These are phyloP conservation scores for Dryadomyces quercus-mongolicae DNA, from an alignment of 2,329 filamentous ascomycete genomes.

Conservation along the genomic window DNA sequence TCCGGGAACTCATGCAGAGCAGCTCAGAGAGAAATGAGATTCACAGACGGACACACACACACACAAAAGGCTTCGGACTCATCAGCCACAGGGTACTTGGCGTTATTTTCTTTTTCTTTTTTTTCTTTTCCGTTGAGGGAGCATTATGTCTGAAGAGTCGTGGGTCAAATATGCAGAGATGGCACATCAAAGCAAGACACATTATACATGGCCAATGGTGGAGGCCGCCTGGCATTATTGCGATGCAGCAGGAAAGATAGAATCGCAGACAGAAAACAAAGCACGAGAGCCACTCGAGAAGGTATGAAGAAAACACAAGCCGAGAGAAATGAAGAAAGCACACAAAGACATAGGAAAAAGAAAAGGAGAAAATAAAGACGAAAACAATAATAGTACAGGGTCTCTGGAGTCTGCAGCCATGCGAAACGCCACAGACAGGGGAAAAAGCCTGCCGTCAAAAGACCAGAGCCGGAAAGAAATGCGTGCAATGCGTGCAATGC, in stretches of 20 bases:
- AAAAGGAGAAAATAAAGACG: background rate
- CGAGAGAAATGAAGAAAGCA: background rate
- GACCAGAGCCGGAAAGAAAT: background rate
- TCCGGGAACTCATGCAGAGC: slow-evolving; percentile 5
- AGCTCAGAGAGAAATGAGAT: background rate
- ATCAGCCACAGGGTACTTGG: too few relatives aligned
- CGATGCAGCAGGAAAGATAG: slow-evolving; percentile 3
- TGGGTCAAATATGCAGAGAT: background rate
- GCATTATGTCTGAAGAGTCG: background rate
- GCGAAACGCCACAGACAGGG: background rate
- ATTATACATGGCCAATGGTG: slow-evolving; percentile 4
- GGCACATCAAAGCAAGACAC: background rate
- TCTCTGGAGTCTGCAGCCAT: slow-evolving; percentile 1
- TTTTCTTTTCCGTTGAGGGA: background rate
- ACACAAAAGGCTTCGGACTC: background rate
- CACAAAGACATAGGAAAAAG: background rate
- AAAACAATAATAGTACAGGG: slow-evolving; percentile 6
- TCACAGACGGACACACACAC: background rate
- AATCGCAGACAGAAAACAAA: background rate
- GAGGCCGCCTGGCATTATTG: slow-evolving; percentile 5
- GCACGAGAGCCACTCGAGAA: background rate
- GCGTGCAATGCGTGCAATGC: too few relatives aligned
- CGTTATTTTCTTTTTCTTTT: background rate
- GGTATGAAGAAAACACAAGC: background rate
- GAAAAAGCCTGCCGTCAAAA: background rate